These are phyloP conservation scores for Fusarium nanum DNA, from an alignment of 2,329 filamentous ascomycete species.

Conservation along the genomic window DNA sequence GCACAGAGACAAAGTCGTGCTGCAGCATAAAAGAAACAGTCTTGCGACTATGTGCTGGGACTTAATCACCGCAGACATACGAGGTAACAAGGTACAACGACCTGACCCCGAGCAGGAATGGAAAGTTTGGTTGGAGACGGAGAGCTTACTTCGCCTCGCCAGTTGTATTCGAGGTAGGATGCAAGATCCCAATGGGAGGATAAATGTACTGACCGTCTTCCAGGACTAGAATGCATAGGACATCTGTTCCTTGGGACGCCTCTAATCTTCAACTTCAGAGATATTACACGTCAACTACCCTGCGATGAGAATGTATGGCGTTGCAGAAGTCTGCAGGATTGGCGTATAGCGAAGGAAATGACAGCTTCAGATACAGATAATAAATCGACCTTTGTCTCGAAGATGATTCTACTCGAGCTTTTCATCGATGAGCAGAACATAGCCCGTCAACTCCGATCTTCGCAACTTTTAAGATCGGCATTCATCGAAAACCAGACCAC, in stretches of 20 bases:
- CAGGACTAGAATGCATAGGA: not conserved
- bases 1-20: not conserved
- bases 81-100: not conserved
- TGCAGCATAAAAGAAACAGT: not conserved
- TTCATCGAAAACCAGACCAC: rapidly evolving
- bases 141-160: not conserved
- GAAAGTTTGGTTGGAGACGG: rapidly evolving
- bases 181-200: too few species aligned
- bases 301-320: not conserved
- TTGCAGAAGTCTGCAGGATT: too few species aligned
- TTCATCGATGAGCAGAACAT: not conserved
- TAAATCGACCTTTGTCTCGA: not conserved
- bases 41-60: not conserved
- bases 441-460: not conserved
- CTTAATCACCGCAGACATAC: not conserved
- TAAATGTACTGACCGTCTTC: too few species aligned
- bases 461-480: not conserved
- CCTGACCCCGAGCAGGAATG: not conserved
- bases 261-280: rapidly evolving
- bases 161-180: not conserved
- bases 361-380: rapidly evolving
- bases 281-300: not conserved
- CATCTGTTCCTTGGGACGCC: not conserved
- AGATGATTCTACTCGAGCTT: not conserved
- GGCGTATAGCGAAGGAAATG: too few species aligned